These are phyloP conservation scores for Meira nashicola DNA, from an alignment of 1,284 basidiomycete genomes.

Conservation along the genomic window DNA sequence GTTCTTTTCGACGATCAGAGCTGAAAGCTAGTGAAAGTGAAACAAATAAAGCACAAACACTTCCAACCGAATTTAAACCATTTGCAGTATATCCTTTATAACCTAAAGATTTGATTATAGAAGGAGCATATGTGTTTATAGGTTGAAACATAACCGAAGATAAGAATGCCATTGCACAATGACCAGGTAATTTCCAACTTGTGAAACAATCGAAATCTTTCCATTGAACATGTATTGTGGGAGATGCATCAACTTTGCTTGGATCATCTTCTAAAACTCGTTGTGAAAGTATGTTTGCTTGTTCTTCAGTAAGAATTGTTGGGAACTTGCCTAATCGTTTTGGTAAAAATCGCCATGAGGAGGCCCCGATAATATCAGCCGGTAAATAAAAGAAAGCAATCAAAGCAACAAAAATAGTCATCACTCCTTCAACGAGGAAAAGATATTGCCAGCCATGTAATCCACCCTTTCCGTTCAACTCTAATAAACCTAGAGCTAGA, in stretches of 20 bases:
- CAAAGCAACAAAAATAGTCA: conserved; percentile 20
- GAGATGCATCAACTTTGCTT: background rate
- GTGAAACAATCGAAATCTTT: background rate
- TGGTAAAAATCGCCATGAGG: no score
- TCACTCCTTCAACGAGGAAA: conserved; percentile 25
- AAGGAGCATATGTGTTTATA: conserved; percentile 8
- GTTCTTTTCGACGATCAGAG: background rate
- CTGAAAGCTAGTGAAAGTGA: background rate
- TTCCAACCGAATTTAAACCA: conserved; percentile 3
- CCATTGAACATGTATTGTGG: background rate
- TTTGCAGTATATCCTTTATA: conserved; percentile 11
- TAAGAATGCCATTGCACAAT: background rate
- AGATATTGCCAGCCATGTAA: conserved; percentile 30
- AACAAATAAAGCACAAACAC: background rate
- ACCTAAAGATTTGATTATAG: conserved; percentile 12
- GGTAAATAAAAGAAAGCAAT: conserved; percentile 27
- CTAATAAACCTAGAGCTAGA: conserved; percentile 28
- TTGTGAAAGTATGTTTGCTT: conserved; percentile 2
- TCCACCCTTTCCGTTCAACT: conserved; percentile 23
- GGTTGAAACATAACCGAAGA: conserved; percentile 6
- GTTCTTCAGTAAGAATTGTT: conserved; percentile 3
- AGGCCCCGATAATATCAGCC: no score
- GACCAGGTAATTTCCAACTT: conserved; percentile 5
- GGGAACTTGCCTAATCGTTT: no score
- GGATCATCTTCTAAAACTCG: conserved; percentile 3